Conservation (phyloP, 257 asterid genomes). For the Nicotiana tabacum region DNA sequence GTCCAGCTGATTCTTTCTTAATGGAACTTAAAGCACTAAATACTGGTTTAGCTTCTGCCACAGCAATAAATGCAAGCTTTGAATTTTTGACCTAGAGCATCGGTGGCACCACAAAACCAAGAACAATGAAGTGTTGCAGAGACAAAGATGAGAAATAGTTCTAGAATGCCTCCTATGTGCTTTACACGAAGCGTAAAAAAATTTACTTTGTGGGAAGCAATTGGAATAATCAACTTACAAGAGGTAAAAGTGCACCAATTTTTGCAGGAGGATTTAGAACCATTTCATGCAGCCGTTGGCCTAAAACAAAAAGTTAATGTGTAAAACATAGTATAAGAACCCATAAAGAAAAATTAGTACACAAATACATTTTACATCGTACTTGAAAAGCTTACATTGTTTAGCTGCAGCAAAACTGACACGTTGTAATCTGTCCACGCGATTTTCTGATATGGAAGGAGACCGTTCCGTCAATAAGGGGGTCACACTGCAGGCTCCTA, state of each 20-base stretch:
- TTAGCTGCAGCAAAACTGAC: conserved; percentile 84
- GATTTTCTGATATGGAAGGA: conserved; percentile 67
- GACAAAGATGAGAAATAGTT: background rate
- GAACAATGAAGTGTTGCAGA: background rate
- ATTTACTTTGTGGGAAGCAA: background rate
- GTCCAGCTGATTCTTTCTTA: conserved; percentile 47
- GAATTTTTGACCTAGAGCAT: conserved; percentile 55
- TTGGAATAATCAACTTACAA: conserved; percentile 22
- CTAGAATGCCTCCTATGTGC: background rate
- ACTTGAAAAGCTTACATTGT: conserved; percentile 48
- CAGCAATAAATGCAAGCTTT: conserved; percentile 71
- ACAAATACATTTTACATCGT: background rate
- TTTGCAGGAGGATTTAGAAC: conserved; percentile 61
- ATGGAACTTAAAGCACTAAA: conserved; percentile 42
- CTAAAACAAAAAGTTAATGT: conserved; percentile 28
- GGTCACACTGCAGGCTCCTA: conserved; percentile 86
- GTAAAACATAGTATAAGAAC: background rate
- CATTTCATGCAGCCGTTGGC: conserved; percentile 93
- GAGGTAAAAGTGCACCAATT: conserved; percentile 50
- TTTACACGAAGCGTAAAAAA: background rate
- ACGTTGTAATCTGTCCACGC: conserved; percentile 79
- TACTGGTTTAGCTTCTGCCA: conserved; percentile 75
- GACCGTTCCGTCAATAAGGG: conserved; percentile 82
- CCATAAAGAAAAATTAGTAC: conserved; percentile 2
- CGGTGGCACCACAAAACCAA: background rate